Conservation (phyloP, 2,329 filamentous ascomycete species). For the Aspergillus vadensis region DNA sequence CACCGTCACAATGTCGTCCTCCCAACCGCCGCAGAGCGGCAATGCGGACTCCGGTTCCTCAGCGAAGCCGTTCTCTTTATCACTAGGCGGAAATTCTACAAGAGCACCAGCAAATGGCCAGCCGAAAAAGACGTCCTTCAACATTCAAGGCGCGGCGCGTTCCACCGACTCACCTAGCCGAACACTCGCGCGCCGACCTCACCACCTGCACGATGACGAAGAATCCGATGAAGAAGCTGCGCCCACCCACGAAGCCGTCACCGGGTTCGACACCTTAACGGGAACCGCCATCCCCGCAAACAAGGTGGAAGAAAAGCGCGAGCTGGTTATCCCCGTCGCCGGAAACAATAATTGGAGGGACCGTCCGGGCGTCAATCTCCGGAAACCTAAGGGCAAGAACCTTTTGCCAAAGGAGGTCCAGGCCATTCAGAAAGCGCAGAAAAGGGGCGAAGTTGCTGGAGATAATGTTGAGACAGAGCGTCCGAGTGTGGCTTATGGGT, state of each 20-base stretch:
- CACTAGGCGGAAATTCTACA: constrained; percentile 29
- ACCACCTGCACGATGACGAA: constrained; percentile 39
- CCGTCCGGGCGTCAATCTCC: constrained; percentile 40
- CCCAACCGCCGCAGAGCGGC: constrained; percentile 14
- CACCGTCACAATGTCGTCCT: constrained; percentile 20
- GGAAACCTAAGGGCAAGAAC: constrained; percentile 63
- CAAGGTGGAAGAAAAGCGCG: constrained; percentile 53
- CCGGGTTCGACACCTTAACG: constrained; percentile 55
- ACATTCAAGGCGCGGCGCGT: constrained; percentile 31
- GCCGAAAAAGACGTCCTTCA: constrained; percentile 37
- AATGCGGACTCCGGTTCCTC: constrained; percentile 9
- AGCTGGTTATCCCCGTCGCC: constrained; percentile 77
- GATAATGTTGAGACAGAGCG: constrained; percentile 52
- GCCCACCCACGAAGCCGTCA: constrained; percentile 49
- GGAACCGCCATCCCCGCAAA: constrained; percentile 45
- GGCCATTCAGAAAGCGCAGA: constrained; percentile 47
- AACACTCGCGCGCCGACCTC: constrained; percentile 33
- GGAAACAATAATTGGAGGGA: constrained; percentile 76
- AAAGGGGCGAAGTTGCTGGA: constrained; percentile 34
- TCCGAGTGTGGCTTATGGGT: constrained; percentile 54
- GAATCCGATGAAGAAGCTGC: constrained; percentile 60
- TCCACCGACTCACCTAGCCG: constrained; percentile 19
- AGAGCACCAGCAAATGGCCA: constrained; percentile 36
- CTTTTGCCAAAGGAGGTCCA: constrained; percentile 60
- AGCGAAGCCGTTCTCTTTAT: constrained; percentile 45